Base-by-base conservation (phyloP, 2,329 filamentous ascomycete species). In the Aspergillus chevalieri region DNA sequence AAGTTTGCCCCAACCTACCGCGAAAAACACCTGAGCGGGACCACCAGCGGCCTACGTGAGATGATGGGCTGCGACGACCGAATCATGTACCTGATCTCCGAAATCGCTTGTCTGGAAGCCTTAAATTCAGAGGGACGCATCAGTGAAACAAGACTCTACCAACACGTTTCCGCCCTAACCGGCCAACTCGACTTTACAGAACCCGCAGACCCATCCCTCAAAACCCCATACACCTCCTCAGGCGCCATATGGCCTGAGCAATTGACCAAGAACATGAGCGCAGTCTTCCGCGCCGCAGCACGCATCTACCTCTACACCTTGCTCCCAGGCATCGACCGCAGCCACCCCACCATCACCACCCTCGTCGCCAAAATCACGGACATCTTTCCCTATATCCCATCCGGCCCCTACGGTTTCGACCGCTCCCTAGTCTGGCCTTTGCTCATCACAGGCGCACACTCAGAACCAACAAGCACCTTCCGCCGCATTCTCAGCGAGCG, bases 21-120 rank as follows among this genome's bases (percentile, higher is more conserved):
- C 43, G 85, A 92, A 67, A 94, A 95, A 77, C 88, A 95, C 67
- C 80, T 95, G 44, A 73, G 67, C 36, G 73, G 75, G 19, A 72
- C 76, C 4, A 70, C 74, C 2, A 87, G 88, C 5, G 93, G 93
- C 8, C 80, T 98, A 21, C 84, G 84, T 46, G 89, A 94, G 73
- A 78, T 97, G 46, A 97, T 97, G 91, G 93, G 93, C 59, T 97
- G 93, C 68, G 91, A 97, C 54, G 93, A 98, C 70, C 83, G 84
- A 21, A 86, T 97, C 72, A 96, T 98, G 90, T 97, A 95, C 69
- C 78, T 97, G 60, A 95, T 98, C 65, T 95, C 90, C 1, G 93
- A 98, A 73, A 95, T 96, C 60, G 89, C 92, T 46, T 97, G 93
- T 69, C 83, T 98, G 41, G 93, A 97, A 66, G 85, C 87, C 2